Percentiles rank a stretch among this genome's conserved stretches.
Evolutionary conservation across 495 filamentous ascomycete genomes (phyloP).

Genomic region (Penicillium canariense): DNA sequence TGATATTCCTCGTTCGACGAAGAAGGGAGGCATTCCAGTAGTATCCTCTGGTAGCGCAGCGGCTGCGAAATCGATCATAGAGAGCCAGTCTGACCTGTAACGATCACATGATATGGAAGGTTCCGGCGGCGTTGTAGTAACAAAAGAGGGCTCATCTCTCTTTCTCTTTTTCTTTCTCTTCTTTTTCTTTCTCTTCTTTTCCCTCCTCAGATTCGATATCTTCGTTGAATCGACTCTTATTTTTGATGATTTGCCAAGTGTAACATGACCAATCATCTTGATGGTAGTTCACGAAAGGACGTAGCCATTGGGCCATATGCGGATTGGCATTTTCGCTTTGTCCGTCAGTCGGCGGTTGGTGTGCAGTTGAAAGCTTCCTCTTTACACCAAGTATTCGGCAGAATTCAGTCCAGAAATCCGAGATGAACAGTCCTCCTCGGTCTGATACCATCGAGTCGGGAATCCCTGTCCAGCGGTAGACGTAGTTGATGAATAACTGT

Average conservation of each 20-base stretch:
- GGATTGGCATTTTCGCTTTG: slow-evolving; percentile 6
- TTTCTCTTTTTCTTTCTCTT: no score
- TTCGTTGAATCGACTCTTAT: no score
- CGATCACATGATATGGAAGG: no score
- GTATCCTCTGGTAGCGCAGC: not conserved
- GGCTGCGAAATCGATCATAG: not conserved
- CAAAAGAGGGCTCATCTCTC: no score
- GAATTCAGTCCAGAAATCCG: slow-evolving; percentile 15
- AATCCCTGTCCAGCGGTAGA: slow-evolving; percentile 1
- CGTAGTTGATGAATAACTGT: not conserved
- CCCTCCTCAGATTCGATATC: no score
- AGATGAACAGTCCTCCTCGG: slow-evolving; percentile 17
- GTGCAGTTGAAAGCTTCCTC: slow-evolving; percentile 16
- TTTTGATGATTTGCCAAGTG: no score
- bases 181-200: no score
- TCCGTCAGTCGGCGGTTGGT: slow-evolving; percentile 19
- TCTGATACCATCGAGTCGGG: slow-evolving; percentile 19
- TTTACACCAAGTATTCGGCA: slow-evolving; percentile 10
- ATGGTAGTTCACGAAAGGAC: slow-evolving; percentile 4
- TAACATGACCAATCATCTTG: slow-evolving; percentile 16
- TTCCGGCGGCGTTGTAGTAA: no score
- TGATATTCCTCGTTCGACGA: not conserved
- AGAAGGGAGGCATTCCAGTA: not conserved
- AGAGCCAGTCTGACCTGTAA: slow-evolving; percentile 7
- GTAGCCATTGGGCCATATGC: slow-evolving; percentile 2